Conservation (phyloP, 306 rosid genomes). For the Astragalus glycyphyllos region DNA sequence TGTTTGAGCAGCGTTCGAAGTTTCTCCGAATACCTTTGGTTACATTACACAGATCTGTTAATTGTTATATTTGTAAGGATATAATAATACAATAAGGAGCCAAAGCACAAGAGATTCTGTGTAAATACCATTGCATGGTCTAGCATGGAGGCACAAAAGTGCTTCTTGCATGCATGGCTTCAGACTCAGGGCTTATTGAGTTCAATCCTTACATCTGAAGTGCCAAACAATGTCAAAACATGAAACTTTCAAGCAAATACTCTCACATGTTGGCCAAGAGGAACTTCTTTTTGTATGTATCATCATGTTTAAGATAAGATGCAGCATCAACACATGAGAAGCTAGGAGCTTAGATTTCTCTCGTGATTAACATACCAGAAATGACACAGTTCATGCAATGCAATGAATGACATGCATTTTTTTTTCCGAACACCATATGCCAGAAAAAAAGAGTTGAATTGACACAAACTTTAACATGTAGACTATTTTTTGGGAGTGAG, state of each 20-base stretch:
- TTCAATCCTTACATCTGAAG: constrained; percentile 39
- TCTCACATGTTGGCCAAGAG: constrained; percentile 46
- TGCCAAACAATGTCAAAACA: constrained; percentile 38
- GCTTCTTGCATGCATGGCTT: constrained; percentile 50
- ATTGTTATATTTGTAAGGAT: constrained; percentile 54
- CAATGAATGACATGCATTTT: constrained; percentile 51
- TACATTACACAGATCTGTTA: constrained; percentile 44
- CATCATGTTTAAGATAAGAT: constrained; percentile 45
- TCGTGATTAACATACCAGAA: constrained; percentile 40
- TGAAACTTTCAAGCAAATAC: constrained; percentile 43
- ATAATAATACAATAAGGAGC: constrained; percentile 60
- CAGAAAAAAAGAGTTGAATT: constrained; percentile 41
- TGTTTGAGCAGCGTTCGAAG: constrained; percentile 43
- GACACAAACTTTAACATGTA: constrained; percentile 33
- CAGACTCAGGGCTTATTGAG: constrained; percentile 41
- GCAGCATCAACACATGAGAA: constrained; percentile 45
- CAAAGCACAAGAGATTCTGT: constrained; percentile 48
- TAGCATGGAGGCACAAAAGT: constrained; percentile 48
- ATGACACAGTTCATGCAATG: constrained; percentile 44
- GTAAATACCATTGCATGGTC: constrained; percentile 60
- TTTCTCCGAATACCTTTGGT: constrained; percentile 44
- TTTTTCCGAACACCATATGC: constrained; percentile 50
- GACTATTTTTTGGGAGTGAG: constrained; percentile 45
- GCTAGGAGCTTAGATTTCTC: constrained; percentile 44
- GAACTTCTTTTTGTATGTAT: constrained; percentile 43